Base-by-base conservation (phyloP, 331 rosid genomes). In the Ulmus americana region DNA sequence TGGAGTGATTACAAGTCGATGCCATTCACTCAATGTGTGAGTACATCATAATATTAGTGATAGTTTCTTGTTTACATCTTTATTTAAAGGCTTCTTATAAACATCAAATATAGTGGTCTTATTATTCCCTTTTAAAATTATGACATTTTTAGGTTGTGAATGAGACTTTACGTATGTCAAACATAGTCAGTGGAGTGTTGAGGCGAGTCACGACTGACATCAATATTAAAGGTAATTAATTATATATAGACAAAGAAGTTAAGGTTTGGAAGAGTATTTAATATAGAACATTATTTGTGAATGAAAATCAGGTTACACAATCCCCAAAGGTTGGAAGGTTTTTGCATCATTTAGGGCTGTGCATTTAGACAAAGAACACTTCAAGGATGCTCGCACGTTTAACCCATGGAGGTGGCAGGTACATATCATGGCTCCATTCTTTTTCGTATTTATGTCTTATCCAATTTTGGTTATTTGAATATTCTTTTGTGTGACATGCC, bases 401-500 rank as follows among this genome's bases (percentile, higher is more conserved):
- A 83, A 84, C 68, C 97, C 97, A 39, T 91, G 97, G 97, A 83
- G 97, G 77, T 91, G 97, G 96, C 91, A 88, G 95, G 88, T 83
- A 74, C 13, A 18, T 59, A 10, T 2, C 45, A 13, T 53, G 22
- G 10, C 15, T 52, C 10, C 8, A 8, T 41, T 42, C 7, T 46
- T 16, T 15, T 16, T 13, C 7, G 8, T 42, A 5, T 46, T 45
- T 22, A 1, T 22, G 3, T 22, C 35, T 2, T 22, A 22, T 3
- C 35, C 2, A 2, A 28, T 28, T 28, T 28, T 28, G 4, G 0
- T 28, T 28, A 3, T 28, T 28, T 28, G 2, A 28, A 28, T 28
- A 28, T 28, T 20, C 1, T 20, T 20, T 20, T 20, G 22, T 1
- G 22, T 1, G 2, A 20, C 22, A 20, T 20, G 22, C 1, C 22